A percentile compares a stretch with the other conserved stretches of the same genome.
phyloP scores from a whole-genome alignment of 768 basidiomycete genomes.

The Tylopilus sp. region DNA sequence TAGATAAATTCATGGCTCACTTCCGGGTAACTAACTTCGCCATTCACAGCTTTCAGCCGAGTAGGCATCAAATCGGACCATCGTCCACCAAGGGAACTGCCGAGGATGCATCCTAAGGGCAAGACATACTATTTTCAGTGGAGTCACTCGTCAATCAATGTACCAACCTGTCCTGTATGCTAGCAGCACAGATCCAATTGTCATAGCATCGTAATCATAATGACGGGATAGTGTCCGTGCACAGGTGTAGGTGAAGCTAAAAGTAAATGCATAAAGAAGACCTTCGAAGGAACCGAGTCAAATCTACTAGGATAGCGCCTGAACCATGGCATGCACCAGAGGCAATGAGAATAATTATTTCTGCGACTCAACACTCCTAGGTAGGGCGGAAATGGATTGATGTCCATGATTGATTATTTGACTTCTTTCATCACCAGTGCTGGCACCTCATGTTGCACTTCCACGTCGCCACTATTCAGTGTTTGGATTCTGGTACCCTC shows the following conservation, averaged over 20 bases:
- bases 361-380: constrained; percentile 51
- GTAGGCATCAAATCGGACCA: constrained; percentile 53
- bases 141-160: not conserved
- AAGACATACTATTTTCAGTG: not conserved
- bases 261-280: constrained; percentile 66
- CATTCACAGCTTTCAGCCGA: constrained; percentile 44
- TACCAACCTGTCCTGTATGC: constrained; percentile 64
- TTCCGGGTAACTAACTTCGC: constrained; percentile 59
- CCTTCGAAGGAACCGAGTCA: constrained; percentile 39
- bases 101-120: constrained; percentile 42
- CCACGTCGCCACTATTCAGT: constrained; percentile 23
- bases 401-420: constrained; percentile 60
- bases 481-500: not conserved
- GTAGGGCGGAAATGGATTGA: constrained; percentile 71
- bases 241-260: constrained; percentile 69
- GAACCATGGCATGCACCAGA: constrained; percentile 28
- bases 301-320: not conserved
- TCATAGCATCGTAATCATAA: constrained; percentile 69
- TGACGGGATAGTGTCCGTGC: constrained; percentile 63
- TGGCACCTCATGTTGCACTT: constrained; percentile 17
- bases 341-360: constrained; percentile 61
- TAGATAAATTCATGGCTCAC: too few species aligned
- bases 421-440: constrained; percentile 32
- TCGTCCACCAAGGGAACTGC: constrained; percentile 56
- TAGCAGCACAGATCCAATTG: constrained; percentile 77